Evolutionary conservation across 2,329 filamentous ascomycete species (phyloP).

Genomic region (Aspergillus amoenus): DNA sequence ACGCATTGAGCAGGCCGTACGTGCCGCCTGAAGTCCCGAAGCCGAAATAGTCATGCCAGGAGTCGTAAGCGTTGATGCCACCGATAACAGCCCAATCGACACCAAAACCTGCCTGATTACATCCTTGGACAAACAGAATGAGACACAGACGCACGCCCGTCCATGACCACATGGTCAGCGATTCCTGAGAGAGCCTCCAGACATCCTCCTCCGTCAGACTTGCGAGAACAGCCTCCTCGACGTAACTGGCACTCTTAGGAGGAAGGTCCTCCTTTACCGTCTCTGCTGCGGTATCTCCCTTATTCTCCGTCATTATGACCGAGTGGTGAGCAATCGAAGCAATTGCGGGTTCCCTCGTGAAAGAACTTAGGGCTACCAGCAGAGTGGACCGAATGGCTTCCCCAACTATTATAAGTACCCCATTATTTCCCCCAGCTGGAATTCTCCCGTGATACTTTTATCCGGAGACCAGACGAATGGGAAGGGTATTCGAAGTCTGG

Average conservation of each 20-base stretch:
- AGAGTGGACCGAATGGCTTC: not conserved
- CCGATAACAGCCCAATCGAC: constrained; percentile 53
- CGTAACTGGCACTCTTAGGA: constrained; percentile 22
- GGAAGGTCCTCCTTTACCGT: constrained; percentile 2
- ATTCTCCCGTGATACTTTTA: not conserved
- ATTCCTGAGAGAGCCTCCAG: constrained; percentile 42
- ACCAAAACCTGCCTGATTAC: constrained; percentile 50
- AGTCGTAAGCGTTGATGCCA: constrained; percentile 45
- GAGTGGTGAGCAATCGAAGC: not conserved
- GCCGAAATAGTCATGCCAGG: constrained; percentile 48
- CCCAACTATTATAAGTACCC: not conserved
- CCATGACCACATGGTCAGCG: constrained; percentile 42
- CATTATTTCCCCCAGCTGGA: not conserved
- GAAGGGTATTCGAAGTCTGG: not conserved
- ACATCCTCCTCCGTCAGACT: constrained; percentile 50
- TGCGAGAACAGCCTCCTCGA: constrained; percentile 48
- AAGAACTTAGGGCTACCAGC: not conserved
- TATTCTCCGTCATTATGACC: constrained; percentile 4
- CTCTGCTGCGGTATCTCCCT: not conserved
- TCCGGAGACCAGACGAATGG: not conserved
- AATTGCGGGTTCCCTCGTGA: not conserved
- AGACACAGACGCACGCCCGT: constrained; percentile 43
- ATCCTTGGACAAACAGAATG: constrained; percentile 49
- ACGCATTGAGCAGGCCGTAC: constrained; percentile 47
- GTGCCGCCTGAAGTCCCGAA: constrained; percentile 43